Base-by-base conservation (phyloP, 2,329 filamentous ascomycete species). In the Claviceps sorghi region DNA sequence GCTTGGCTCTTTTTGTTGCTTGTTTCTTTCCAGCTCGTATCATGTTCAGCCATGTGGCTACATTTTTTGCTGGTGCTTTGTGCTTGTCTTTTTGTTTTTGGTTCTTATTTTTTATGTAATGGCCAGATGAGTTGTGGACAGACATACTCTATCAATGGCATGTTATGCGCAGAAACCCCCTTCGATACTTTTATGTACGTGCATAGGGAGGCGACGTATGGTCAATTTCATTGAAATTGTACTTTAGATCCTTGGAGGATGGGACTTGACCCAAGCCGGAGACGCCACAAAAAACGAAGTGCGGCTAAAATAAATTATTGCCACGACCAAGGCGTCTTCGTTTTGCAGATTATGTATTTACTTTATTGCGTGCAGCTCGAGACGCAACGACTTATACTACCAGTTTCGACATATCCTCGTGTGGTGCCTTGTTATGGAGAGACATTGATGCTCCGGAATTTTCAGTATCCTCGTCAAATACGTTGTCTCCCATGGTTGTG, bases 201-300 rank as follows among this genome's bases (percentile, higher is more conserved):
- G 26, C 22, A 41, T 10, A 54, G 57, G 56, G 15, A 26, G 17
- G 36, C 59, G 59, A 58, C n/a, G 36, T 26, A 38, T 29, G 45
- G 51, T 58, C 58, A 53, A 63, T 66, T 61, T 67, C 59, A 64
- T 59, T 58, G 58, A 58, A 60, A 64, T 67, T 71, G 67, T 71
- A 69, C 65, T 63, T 62, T 69, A 70, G 61, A 63, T 67, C 61
- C 57, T 63, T 46, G 47, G 34, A 54, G 48, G 47, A 48, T 36
- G 29, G 49, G 51, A 46, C 32, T 47, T 47, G 45, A 44, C 40
- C 46, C 17, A 3, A 43, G 49, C 26, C 45, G n/a, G 45, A 36
- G 21, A 43, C 42, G 15, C 21, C 42, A 32, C 34, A 32, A 44
- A 44, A n/a, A n/a, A n/a, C 34, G 29, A 22, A 38, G 19, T 26